Evolutionary conservation across 2,329 filamentous ascomycete genomes (phyloP).

Genomic region (Alternaria arbusti): DNA sequence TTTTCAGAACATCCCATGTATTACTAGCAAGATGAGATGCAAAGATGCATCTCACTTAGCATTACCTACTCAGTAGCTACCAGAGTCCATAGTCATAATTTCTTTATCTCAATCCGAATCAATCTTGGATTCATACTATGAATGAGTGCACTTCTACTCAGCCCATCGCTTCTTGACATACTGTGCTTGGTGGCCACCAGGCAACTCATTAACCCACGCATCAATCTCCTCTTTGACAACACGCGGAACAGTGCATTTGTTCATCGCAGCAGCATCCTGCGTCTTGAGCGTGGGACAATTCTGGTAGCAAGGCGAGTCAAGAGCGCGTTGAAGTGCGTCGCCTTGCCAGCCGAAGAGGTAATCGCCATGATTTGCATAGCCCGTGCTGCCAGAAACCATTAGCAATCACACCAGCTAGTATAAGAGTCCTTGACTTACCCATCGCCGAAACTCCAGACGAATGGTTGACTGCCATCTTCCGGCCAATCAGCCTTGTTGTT

Average conservation of each 20-base stretch:
- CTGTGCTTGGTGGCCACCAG: constrained; percentile 22
- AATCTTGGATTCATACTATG: neutral
- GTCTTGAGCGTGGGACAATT: constrained; percentile 53
- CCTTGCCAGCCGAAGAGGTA: constrained; percentile 62
- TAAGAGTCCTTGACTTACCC: constrained; percentile 19
- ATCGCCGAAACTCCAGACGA: constrained; percentile 46
- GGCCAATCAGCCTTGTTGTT: constrained; percentile 34
- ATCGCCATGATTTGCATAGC: constrained; percentile 60
- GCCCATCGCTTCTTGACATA: constrained; percentile 23
- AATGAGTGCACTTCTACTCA: neutral
- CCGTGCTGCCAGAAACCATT: constrained; percentile 33
- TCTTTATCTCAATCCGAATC: neutral
- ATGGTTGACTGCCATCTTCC: constrained; percentile 39
- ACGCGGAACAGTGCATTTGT: constrained; percentile 55
- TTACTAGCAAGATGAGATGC: neutral
- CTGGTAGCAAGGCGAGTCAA: constrained; percentile 45
- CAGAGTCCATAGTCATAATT: neutral
- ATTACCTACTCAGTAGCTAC: neutral
- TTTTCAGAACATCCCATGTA: neutral
- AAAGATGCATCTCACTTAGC: neutral
- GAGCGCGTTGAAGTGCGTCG: constrained; percentile 53
- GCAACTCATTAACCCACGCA: constrained; percentile 33
- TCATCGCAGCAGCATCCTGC: constrained; percentile 55
- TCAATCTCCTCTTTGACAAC: constrained; percentile 58
- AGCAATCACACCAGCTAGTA: neutral